phyloP scores from a whole-genome alignment of 352 stramenopile species.

The Pythium volutum region DNA sequence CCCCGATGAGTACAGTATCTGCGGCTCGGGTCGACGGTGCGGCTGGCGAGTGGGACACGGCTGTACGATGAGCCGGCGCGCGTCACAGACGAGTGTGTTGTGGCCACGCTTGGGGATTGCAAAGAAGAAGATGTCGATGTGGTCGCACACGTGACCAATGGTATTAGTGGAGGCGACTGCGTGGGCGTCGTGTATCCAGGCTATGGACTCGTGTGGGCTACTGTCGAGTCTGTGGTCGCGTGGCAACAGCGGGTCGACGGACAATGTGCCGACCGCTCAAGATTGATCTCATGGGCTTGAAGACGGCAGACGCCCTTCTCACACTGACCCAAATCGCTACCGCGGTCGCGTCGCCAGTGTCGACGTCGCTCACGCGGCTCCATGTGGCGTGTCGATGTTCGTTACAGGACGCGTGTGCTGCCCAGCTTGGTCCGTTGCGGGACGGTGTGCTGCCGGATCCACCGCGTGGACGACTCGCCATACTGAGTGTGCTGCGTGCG shows the following conservation, averaged over 20 bases:
- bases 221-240: not conserved
- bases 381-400: not conserved
- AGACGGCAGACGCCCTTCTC: too few species aligned
- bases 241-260: not conserved
- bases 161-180: not conserved
- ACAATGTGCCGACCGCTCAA: too few species aligned
- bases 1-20: not conserved
- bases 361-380: not conserved
- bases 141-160: not conserved
- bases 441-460: not conserved
- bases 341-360: too few species aligned
- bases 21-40: not conserved
- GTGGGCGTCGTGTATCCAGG: slow-evolving; percentile 4
- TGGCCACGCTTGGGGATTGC: not conserved
- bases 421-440: not conserved
- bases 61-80: slow-evolving; percentile 2
- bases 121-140: not conserved
- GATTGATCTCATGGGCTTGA: too few species aligned
- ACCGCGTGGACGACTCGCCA: not conserved
- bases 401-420: not conserved
- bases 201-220: not conserved
- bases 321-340: too few species aligned
- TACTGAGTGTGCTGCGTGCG: not conserved
- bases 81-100: not conserved
- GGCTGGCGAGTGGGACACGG: not conserved